Evolutionary conservation across 176 grass and related monocot species (phyloP).

Genomic region (Stipa capillata): DNA sequence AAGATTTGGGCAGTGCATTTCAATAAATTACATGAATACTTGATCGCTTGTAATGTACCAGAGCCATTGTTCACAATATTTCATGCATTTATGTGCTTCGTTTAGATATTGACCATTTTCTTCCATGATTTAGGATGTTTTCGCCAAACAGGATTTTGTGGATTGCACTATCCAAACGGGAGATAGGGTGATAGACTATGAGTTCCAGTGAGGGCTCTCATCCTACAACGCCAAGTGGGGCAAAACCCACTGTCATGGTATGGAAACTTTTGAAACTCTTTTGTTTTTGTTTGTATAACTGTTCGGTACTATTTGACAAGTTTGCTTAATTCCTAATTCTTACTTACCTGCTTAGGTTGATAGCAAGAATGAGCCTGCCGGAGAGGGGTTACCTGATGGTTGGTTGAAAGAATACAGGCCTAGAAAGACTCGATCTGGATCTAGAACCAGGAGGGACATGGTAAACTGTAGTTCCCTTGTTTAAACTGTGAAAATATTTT

Average conservation of each 20-base stretch:
- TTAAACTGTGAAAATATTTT: not conserved
- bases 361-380: slow-evolving; percentile 18
- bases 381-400: slow-evolving; percentile 39
- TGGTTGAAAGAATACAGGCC: slow-evolving; percentile 51
- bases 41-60: not conserved
- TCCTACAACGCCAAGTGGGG: not conserved
- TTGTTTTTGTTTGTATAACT: not conserved
- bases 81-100: not conserved
- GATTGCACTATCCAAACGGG: not conserved
- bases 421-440: slow-evolving; percentile 29
- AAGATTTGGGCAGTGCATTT: not conserved
- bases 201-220: slow-evolving; percentile 6
- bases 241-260: not conserved
- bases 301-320: not conserved
- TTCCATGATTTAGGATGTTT: not conserved
- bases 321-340: slow-evolving; percentile 4
- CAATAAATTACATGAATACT: not conserved
- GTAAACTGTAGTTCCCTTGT: slow-evolving; percentile 18
- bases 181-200: not conserved
- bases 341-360: slow-evolving; percentile 19
- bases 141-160: not conserved
- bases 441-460: slow-evolving; percentile 30
- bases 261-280: not conserved
- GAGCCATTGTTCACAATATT: not conserved
- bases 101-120: not conserved